phyloP scores from a whole-genome alignment of 2,329 filamentous ascomycete genomes.

The Hypoxylon sp. region DNA sequence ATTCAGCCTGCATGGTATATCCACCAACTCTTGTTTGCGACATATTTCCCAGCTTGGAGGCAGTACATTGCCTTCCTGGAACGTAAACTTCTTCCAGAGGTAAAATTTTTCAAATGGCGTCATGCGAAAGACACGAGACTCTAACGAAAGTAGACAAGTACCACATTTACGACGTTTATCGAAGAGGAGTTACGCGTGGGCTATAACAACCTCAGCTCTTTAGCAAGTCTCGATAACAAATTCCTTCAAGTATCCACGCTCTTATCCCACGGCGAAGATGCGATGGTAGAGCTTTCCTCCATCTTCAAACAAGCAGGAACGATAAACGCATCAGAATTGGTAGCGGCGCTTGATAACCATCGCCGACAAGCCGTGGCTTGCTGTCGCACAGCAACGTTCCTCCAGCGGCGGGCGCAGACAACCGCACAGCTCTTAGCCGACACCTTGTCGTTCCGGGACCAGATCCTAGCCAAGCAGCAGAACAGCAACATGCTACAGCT shows the following conservation, averaged over 20 bases:
- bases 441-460: slow-evolving; percentile 49
- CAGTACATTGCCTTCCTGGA: slow-evolving; percentile 45
- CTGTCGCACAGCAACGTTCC: slow-evolving; percentile 40
- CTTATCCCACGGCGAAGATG: slow-evolving; percentile 37
- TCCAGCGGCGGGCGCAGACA: slow-evolving; percentile 44
- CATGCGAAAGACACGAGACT: too few relatives aligned
- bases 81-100: slow-evolving; percentile 43
- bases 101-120: too few relatives aligned
- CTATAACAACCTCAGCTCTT: slow-evolving; percentile 45
- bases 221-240: slow-evolving; percentile 45
- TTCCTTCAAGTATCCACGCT: slow-evolving; percentile 44
- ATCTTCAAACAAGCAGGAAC: slow-evolving; percentile 8
- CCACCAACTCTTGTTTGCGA: slow-evolving; percentile 42
- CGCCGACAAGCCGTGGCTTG: slow-evolving; percentile 25
- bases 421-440: slow-evolving; percentile 47
- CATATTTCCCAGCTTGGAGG: slow-evolving; percentile 46
- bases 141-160: slow-evolving; percentile 39
- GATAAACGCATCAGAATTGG: slow-evolving; percentile 30
- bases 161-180: slow-evolving; percentile 47
- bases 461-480: slow-evolving; percentile 50
- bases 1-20: slow-evolving; percentile 35
- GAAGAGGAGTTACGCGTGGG: slow-evolving; percentile 46
- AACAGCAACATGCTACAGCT: slow-evolving; percentile 49
- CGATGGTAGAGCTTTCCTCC: slow-evolving; percentile 38
- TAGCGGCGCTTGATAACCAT: slow-evolving; percentile 30